Percentiles rank a stretch among this genome's conserved stretches.
These are phyloP conservation scores for Botrytis galanthina DNA, from an alignment of 2,329 filamentous ascomycete genomes.

Conservation along the genomic window DNA sequence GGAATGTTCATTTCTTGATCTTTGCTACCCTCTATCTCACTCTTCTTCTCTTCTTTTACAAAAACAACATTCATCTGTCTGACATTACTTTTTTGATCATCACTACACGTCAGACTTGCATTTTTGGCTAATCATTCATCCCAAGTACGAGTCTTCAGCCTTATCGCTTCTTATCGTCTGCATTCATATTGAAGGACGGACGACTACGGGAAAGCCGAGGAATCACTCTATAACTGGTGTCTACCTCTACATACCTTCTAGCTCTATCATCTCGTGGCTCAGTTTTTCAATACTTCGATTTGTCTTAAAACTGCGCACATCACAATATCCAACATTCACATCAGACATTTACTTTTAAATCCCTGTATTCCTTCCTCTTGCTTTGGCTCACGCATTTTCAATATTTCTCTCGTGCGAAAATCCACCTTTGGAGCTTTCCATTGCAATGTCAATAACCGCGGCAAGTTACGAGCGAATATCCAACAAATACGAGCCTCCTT, in stretches of 20 bases:
- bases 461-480: conserved; percentile 6
- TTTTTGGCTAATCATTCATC: background rate
- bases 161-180: conserved; percentile 9
- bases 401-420: background rate
- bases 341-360: background rate
- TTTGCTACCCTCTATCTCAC: background rate
- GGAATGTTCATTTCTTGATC: background rate
- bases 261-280: conserved; percentile 4
- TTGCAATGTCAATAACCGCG: conserved; percentile 7
- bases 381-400: background rate
- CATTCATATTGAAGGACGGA: background rate
- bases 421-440: background rate
- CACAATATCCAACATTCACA: background rate
- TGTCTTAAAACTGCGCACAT: background rate
- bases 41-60: background rate
- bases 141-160: conserved; percentile 7
- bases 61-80: background rate
- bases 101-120: background rate
- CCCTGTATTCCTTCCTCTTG: background rate
- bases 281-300: background rate
- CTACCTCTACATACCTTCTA: no score
- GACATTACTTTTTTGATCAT: background rate
- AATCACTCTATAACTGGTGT: background rate
- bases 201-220: background rate
- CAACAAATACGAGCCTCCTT: conserved; percentile 6